These are phyloP conservation scores for Fragilariopsis cylindrus DNA, from an alignment of 108 stramenopile species.

Conservation along the genomic window DNA sequence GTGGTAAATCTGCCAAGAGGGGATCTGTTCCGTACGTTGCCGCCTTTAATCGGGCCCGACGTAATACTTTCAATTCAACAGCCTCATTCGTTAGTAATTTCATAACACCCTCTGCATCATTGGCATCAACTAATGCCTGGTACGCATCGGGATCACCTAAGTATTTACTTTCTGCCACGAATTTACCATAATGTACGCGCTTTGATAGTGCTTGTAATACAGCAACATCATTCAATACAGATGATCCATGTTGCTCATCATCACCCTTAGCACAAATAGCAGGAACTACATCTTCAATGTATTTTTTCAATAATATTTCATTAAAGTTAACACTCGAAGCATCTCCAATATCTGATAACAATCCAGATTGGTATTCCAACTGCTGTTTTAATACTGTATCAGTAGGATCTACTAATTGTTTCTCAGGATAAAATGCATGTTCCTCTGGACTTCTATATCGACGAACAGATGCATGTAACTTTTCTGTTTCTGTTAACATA, in stretches of 20 bases:
- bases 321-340: slow-evolving; percentile 91
- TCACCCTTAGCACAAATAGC: slow-evolving; percentile 77
- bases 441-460: slow-evolving; percentile 99
- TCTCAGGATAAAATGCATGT: slow-evolving; percentile 87
- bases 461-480: slow-evolving; percentile 89
- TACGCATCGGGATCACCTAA: slow-evolving; percentile 82
- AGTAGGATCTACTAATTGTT: not conserved
- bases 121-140: slow-evolving; percentile 82
- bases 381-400: not conserved
- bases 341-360: slow-evolving; percentile 57
- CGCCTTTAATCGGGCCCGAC: slow-evolving; percentile 90
- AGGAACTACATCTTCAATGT: slow-evolving; percentile 84
- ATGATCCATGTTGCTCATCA: slow-evolving; percentile 97
- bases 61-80: slow-evolving; percentile 94
- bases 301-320: slow-evolving; percentile 75
- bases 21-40: slow-evolving; percentile 94
- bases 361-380: slow-evolving; percentile 4
- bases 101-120: slow-evolving; percentile 96
- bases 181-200: slow-evolving; percentile 97
- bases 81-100: slow-evolving; percentile 88
- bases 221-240: slow-evolving; percentile 87
- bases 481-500: slow-evolving; percentile 94
- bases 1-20: slow-evolving; percentile 50
- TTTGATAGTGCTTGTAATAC: slow-evolving; percentile 88
- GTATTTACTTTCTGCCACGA: slow-evolving; percentile 98